Percentiles rank a stretch among this genome's conserved stretches.
Conservation (phyloP, 78 protist species). For the Dictyostelium intermedium region DNA sequence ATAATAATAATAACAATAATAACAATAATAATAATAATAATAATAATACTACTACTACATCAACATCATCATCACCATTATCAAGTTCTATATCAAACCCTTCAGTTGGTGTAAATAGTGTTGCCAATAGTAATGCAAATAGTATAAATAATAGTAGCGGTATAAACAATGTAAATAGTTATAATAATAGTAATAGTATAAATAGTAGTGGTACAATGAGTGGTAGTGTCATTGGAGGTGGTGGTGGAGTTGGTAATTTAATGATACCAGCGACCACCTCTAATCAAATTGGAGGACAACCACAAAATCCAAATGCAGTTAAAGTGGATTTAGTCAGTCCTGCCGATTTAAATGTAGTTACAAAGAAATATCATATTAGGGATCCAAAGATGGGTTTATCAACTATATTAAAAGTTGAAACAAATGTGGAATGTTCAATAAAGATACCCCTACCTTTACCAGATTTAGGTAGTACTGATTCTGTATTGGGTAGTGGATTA, state of each 20-base stretch:
- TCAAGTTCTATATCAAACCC: not conserved
- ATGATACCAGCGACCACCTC: not conserved
- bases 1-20: not conserved
- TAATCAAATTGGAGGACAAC: not conserved
- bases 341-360: constrained; percentile 27
- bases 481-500: not conserved
- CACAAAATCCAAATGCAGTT: not conserved
- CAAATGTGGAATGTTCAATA: constrained; percentile 16
- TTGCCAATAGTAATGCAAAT: not conserved
- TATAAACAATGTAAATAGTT: not conserved
- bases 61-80: not conserved
- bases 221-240: not conserved
- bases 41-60: no score
- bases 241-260: not conserved
- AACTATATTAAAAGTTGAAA: constrained; percentile 31
- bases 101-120: not conserved
- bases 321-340: constrained; percentile 23
- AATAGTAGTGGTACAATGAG: not conserved
- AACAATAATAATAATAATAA: no score
- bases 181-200: not conserved
- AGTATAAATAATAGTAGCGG: not conserved
- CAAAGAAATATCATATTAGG: constrained; percentile 21
- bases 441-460: constrained; percentile 48
- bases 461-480: constrained; percentile 26
- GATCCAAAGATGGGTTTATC: not conserved